Evolutionary conservation across 2,329 filamentous ascomycete species (phyloP), one percentile per base, ranked within the genome.

Genomic region (Magnaporthales sp.): DNA sequence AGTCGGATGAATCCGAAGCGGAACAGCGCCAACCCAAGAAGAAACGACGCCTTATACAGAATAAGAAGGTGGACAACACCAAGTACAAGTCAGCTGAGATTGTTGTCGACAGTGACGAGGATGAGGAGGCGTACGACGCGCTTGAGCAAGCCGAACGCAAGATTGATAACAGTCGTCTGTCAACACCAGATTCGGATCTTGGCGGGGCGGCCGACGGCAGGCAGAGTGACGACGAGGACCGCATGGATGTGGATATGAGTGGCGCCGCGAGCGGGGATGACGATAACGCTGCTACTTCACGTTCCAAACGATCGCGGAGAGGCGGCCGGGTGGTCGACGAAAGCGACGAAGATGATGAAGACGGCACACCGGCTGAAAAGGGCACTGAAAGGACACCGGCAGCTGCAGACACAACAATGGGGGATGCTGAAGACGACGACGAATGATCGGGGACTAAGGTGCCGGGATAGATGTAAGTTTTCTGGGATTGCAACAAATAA

Each of bases 31-130:
- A 84, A 67, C 84, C 84, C 26, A 88, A 87, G 74, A 90, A 89
- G 76, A 87, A 86, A 73, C 84, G 86, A 67, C 84, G 80, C 68
- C 83, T 84, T 73, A 83, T 78, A 19, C 22, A 58, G 22, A 61
- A 58, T n/a, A 78, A 77, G 70, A 79, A 79, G 70, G 83, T 79
- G 68, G 83, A 86, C 70, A 80, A 78, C 68, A 77, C 75, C 75
- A 96, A 96, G 78, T 96, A 86, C 83, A 97, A 97, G 84, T 93
- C 90, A 64, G 88, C 86, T 1, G 93, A 96, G 77, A 86, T 93
- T 69, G 88, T 97, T 30, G 89, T 92, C 61, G 91, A 94, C 69
- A 92, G 89, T 68, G 89, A 91, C 70, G 86, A 85, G 2, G 77
- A 78, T 61, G 76, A 72, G 1, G 77, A 78, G 32, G 73, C 71